These are phyloP conservation scores for Usnea hakonensis DNA, from an alignment of 495 filamentous ascomycete genomes.

Conservation along the genomic window DNA sequence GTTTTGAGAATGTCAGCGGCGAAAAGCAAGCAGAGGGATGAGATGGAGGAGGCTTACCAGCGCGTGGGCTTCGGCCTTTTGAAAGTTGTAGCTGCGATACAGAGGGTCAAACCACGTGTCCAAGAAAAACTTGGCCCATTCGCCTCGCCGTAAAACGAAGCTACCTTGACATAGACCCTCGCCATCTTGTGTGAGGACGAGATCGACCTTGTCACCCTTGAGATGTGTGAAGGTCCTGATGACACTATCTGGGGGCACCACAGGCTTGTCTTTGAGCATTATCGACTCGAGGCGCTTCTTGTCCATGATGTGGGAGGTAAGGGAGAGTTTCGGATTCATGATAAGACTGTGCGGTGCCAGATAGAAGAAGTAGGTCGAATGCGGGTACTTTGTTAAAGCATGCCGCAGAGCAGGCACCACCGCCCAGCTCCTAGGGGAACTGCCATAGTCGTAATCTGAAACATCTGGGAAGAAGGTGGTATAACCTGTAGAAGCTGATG, in stretches of 20 bases:
- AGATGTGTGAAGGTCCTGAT: slow-evolving; percentile 90
- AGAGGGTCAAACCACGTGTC: slow-evolving; percentile 96
- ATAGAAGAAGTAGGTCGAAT: slow-evolving; percentile 73
- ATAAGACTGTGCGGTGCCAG: slow-evolving; percentile 77
- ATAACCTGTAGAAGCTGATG: slow-evolving; percentile 55
- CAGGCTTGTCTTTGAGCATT: slow-evolving; percentile 76
- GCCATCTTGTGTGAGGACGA: slow-evolving; percentile 78
- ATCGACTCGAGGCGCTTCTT: slow-evolving; percentile 58
- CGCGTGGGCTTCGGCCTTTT: slow-evolving; percentile 87
- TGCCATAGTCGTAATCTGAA: slow-evolving; percentile 67
- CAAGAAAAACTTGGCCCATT: slow-evolving; percentile 87
- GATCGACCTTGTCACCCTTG: slow-evolving; percentile 64
- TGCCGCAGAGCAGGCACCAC: slow-evolving; percentile 81
- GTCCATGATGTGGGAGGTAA: slow-evolving; percentile 64
- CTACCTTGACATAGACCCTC: slow-evolving; percentile 70
- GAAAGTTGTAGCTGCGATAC: slow-evolving; percentile 89
- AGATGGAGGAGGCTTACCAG: slow-evolving; percentile 51
- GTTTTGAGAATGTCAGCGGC: background rate
- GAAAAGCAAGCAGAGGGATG: background rate
- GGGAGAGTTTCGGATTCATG: slow-evolving; percentile 70
- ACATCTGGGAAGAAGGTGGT: slow-evolving; percentile 69
- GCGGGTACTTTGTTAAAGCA: slow-evolving; percentile 70
- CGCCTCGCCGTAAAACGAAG: slow-evolving; percentile 72
- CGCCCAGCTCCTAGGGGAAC: slow-evolving; percentile 65
- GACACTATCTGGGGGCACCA: slow-evolving; percentile 92